Evolutionary conservation across 352 stramenopile species (phyloP).

Genomic region (Lagenidium sp.): DNA sequence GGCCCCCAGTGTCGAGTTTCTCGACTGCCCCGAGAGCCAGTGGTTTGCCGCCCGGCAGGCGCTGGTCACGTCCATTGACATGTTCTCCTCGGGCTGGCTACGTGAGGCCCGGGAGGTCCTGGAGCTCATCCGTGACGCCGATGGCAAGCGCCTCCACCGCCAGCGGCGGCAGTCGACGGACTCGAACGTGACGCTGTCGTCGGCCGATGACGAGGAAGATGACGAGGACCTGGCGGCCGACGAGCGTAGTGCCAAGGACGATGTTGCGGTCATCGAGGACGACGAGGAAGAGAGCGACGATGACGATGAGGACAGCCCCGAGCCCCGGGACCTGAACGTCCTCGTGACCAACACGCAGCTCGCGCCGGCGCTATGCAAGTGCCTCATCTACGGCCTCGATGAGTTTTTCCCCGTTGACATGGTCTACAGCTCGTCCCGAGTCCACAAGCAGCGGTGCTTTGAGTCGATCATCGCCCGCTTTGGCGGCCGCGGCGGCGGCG

Average conservation of each 20-base stretch:
- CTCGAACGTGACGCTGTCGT: not conserved
- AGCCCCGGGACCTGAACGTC: conserved; percentile 57
- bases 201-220: not conserved
- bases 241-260: conserved; percentile 1
- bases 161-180: not conserved
- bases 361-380: conserved; percentile 75
- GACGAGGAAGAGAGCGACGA: not conserved
- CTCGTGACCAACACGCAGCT: conserved; percentile 81
- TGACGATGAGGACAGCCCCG: conserved; percentile 6
- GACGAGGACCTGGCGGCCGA: not conserved
- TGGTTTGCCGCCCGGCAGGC: conserved; percentile 62
- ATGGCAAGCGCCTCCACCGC: not conserved
- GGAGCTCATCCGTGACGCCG: conserved; percentile 32
- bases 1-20: conserved; percentile 40
- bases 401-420: conserved; percentile 63
- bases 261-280: too few relatives aligned
- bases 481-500: conserved; percentile 2
- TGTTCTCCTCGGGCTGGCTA: conserved; percentile 62
- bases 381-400: conserved; percentile 74
- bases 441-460: conserved; percentile 75
- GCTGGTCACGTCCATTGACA: conserved; percentile 63
- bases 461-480: conserved; percentile 57
- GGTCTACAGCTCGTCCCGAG: conserved; percentile 69
- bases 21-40: conserved; percentile 49
- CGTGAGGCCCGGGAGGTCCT: conserved; percentile 50